Evolutionary conservation across 495 filamentous ascomycete genomes (phyloP), one percentile per base, ranked within the genome.

Genomic region (Cetradonia linearis): DNA sequence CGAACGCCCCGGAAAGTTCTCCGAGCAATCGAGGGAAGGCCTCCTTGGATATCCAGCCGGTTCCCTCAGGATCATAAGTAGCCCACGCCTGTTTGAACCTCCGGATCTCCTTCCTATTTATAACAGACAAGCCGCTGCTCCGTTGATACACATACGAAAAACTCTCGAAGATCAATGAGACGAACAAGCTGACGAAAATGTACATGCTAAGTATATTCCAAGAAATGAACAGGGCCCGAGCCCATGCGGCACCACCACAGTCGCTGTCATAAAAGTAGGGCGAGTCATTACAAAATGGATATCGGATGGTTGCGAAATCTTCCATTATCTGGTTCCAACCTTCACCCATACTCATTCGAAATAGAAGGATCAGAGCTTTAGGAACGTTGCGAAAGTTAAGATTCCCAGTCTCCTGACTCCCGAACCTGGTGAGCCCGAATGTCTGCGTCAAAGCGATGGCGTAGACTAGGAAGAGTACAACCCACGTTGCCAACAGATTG

Each of bases 151-250:
- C 93, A 70, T 99, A 99, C 70, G 89, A 95, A 76, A 99, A 99
- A 74, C 92, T 96, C 76, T 99, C 93, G 72, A 91, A 99, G 65
- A 99, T 99, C 66, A 99, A 83, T 44, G 93, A 99, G 59, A 97
- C 90, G 70, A 99, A 99, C 73, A 99, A 78, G 69, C 88, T 95
- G 66, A 97, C 91, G 66, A 99, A 99, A 71, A 99, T 93, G 73
- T 97, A 99, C 93, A 99, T 97, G 86, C 92, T 96, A 70, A 97
- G 80, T 66, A 99, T 89, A 75, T 99, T 99, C 93, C 93, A 99
- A 13, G 87, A 80, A 60, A 96, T 89, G 76, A 99, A 97, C 36
- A 99, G 76, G 48, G 80, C 79, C 37, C 88, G 80, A 18, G 93
- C 91, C 88, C 93, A 97, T 47, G 82, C 79, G 28, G 80, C 79